Conservation (phyloP, 108 stramenopile genomes). For the Cyclostephanos invisitatus region DNA sequence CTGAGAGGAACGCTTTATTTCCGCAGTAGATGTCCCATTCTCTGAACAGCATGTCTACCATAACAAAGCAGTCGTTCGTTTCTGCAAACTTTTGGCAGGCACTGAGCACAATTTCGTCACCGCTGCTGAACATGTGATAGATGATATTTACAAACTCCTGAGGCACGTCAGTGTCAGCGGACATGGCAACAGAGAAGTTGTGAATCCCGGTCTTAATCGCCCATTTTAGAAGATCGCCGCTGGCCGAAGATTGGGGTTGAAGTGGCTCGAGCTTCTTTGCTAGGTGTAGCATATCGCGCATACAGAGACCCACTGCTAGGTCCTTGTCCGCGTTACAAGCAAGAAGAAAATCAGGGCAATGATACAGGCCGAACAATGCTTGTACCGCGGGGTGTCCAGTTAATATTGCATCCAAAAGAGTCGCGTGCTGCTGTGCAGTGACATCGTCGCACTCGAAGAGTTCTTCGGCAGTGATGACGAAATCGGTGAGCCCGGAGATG, state of each 20-base stretch:
- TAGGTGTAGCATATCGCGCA: conserved; percentile 33
- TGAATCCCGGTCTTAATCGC: conserved; percentile 45
- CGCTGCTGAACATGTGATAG: conserved; percentile 45
- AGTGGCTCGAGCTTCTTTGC: conserved; percentile 26
- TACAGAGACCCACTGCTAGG: conserved; percentile 15
- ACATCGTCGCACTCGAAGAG: conserved; percentile 27
- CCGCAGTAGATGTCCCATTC: conserved; percentile 42
- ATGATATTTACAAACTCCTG: conserved; percentile 42
- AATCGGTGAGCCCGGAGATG: conserved; percentile 33
- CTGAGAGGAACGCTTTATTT: conserved; percentile 8
- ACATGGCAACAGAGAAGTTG: conserved; percentile 30
- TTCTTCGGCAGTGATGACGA: conserved; percentile 33
- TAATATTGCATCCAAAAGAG: conserved; percentile 37
- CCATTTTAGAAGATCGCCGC: conserved; percentile 38
- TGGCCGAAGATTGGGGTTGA: conserved; percentile 1
- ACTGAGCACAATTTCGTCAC: conserved; percentile 34
- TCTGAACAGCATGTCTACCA: conserved; percentile 29
- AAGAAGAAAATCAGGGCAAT: conserved; percentile 36
- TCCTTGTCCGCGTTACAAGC: conserved; percentile 28
- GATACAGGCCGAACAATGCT: conserved; percentile 34
- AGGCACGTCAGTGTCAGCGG: conserved; percentile 12
- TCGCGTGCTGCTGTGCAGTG: conserved; percentile 27
- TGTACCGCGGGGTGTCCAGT: conserved; percentile 12
- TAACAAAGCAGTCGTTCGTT: conserved; percentile 15
- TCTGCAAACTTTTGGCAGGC: conserved; percentile 38